These are phyloP conservation scores for Skeletonema potamos DNA, from an alignment of 108 stramenopile genomes.

Conservation along the genomic window DNA sequence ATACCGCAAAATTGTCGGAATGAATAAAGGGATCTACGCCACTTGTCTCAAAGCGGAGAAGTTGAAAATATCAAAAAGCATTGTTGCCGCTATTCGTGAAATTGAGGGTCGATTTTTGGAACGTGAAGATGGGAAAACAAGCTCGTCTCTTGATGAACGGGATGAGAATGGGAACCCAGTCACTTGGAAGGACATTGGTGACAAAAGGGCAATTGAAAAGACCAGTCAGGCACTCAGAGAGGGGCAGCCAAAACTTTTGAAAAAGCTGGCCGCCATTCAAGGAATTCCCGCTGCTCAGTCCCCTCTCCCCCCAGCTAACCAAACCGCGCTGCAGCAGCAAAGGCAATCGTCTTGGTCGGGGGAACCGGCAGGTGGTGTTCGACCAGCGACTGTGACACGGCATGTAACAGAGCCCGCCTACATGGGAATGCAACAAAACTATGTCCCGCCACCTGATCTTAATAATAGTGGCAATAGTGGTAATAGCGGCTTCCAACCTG, in stretches of 20 bases:
- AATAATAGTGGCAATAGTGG: background rate
- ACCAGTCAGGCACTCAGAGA: slow-evolving; percentile 53
- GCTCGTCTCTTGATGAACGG: slow-evolving; percentile 24
- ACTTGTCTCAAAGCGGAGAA: slow-evolving; percentile 53
- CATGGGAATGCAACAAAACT: background rate
- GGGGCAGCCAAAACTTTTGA: slow-evolving; percentile 49
- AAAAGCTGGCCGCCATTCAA: slow-evolving; percentile 13
- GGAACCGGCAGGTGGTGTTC: background rate
- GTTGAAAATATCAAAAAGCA: slow-evolving; percentile 43
- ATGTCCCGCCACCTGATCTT: background rate
- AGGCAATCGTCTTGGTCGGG: background rate
- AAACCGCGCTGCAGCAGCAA: background rate
- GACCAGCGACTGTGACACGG: background rate
- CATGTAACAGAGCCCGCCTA: background rate
- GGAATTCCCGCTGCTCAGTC: background rate
- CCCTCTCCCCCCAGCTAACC: background rate
- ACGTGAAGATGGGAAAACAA: slow-evolving; percentile 44
- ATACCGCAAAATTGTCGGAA: slow-evolving; percentile 50
- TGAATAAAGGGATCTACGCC: slow-evolving; percentile 48
- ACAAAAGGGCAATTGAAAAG: slow-evolving; percentile 52
- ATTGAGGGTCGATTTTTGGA: slow-evolving; percentile 48
- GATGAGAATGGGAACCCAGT: slow-evolving; percentile 33
- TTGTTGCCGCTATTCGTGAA: slow-evolving; percentile 49
- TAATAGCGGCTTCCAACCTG: background rate
- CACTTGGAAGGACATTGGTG: slow-evolving; percentile 52